A percentile compares a stretch with the other conserved stretches of the same genome.
phyloP scores from a whole-genome alignment of 495 filamentous ascomycete species.

The Neurospora sp. region DNA sequence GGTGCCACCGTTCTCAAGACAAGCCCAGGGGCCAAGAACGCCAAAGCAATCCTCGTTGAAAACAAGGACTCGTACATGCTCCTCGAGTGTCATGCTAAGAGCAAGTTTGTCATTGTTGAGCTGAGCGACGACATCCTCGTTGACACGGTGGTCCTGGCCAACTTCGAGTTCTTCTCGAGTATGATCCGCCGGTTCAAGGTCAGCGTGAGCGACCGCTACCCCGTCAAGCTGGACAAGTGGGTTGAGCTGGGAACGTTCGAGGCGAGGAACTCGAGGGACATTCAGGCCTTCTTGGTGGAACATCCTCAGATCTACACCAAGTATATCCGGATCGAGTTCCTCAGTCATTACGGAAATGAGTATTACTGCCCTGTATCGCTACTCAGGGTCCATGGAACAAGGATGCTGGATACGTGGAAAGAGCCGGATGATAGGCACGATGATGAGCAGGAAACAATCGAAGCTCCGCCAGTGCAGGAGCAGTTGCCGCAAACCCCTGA shows the following conservation, averaged over 20 bases:
- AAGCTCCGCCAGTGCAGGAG: slow-evolving; percentile 14
- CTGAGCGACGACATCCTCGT: slow-evolving; percentile 83
- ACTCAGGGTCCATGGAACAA: slow-evolving; percentile 84
- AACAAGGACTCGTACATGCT: slow-evolving; percentile 99
- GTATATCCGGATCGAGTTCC: slow-evolving; percentile 82
- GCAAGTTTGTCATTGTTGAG: slow-evolving; percentile 92
- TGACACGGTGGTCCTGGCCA: slow-evolving; percentile 90
- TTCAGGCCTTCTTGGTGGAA: slow-evolving; percentile 87
- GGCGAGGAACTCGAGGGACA: slow-evolving; percentile 80
- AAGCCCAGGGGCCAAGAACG: slow-evolving; percentile 69
- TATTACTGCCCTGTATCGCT: slow-evolving; percentile 92
- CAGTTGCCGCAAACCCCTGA: slow-evolving; percentile 22
- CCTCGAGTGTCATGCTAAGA: slow-evolving; percentile 73
- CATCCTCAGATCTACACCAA: slow-evolving; percentile 93
- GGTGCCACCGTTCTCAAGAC: slow-evolving; percentile 90
- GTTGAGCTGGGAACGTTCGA: slow-evolving; percentile 80
- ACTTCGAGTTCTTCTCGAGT: slow-evolving; percentile 97
- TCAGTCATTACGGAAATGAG: slow-evolving; percentile 91
- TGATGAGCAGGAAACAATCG: slow-evolving; percentile 32
- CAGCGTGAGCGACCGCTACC: slow-evolving; percentile 86
- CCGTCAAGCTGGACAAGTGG: slow-evolving; percentile 87
- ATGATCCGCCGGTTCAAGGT: slow-evolving; percentile 87
- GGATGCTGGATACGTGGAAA: slow-evolving; percentile 91
- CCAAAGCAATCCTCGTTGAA: slow-evolving; percentile 80
- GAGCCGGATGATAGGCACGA: slow-evolving; percentile 37